These are phyloP conservation scores for Teunomyces barrocoloradensis DNA, from an alignment of 805 yeast genomes.

Conservation along the genomic window DNA sequence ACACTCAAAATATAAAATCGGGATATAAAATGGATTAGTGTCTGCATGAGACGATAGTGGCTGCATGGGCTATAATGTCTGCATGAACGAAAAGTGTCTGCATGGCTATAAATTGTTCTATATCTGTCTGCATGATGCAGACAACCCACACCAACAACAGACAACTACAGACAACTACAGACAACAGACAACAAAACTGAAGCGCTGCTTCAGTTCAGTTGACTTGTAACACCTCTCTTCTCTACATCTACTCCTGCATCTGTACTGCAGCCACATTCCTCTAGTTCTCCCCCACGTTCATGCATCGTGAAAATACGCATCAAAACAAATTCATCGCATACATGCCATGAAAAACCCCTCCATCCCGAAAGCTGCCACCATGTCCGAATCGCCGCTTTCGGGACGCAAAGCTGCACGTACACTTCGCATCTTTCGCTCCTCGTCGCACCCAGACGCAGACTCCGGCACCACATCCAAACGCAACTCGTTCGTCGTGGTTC, in stretches of 20 bases:
- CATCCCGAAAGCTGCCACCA: constrained; percentile 1
- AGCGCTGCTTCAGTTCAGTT: not conserved
- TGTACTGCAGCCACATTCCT: too few species aligned
- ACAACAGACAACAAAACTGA: too few species aligned
- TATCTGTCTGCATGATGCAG: not conserved
- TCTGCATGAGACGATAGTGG: not conserved
- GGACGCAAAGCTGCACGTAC: constrained; percentile 61
- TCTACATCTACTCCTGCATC: too few species aligned
- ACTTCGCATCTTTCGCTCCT: constrained; percentile 48
- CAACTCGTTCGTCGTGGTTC: constrained; percentile 1
- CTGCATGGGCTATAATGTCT: not conserved
- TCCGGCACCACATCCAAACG: not conserved
- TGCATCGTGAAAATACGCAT: constrained; percentile 1
- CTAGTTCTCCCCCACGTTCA: not conserved
- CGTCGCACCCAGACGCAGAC: constrained; percentile 12
- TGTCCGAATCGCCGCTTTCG: constrained; percentile 25
- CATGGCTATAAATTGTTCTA: too few species aligned
- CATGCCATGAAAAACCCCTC: not conserved
- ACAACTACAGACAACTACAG: too few species aligned
- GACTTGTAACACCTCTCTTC: not conserved
- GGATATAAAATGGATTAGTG: too few species aligned
- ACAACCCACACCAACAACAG: too few species aligned
- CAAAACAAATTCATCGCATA: not conserved
- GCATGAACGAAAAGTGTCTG: not conserved
- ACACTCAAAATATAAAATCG: too few species aligned